Evolutionary conservation across 805 yeast species (phyloP).

Genomic region (Teunomyces kruisii): DNA sequence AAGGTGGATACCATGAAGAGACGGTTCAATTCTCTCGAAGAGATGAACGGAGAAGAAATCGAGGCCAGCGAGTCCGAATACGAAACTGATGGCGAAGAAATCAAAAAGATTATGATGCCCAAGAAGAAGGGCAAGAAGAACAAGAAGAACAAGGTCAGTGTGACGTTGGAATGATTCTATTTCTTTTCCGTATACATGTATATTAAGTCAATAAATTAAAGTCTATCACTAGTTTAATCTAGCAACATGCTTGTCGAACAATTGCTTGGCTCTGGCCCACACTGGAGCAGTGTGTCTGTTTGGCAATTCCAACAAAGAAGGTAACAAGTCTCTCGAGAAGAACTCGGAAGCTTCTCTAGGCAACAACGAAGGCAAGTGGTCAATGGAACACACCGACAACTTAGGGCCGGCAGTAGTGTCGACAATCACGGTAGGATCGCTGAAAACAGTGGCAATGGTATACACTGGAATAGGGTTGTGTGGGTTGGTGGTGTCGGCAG

Average conservation of each 20-base stretch:
- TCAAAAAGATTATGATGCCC: constrained; percentile 57
- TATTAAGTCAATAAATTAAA: neutral
- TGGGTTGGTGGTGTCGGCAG: constrained; percentile 98
- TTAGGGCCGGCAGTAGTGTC: constrained; percentile 78
- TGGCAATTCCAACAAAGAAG: constrained; percentile 83
- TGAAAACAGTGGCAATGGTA: constrained; percentile 83
- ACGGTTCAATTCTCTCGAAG: constrained; percentile 38
- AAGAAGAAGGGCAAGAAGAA: constrained; percentile 42
- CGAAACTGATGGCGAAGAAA: constrained; percentile 72
- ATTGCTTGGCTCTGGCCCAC: constrained; percentile 84
- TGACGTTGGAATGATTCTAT: constrained; percentile 51
- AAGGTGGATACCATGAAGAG: constrained; percentile 68
- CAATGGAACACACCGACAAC: constrained; percentile 89
- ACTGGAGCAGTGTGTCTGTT: constrained; percentile 81
- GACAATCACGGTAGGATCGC: constrained; percentile 86
- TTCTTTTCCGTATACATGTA: neutral
- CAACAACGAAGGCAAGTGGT: constrained; percentile 90
- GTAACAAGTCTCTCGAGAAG: constrained; percentile 83
- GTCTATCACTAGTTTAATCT: constrained; percentile 42
- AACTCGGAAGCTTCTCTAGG: constrained; percentile 98
- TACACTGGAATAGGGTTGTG: constrained; percentile 97
- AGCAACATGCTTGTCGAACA: constrained; percentile 82
- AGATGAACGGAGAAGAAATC: constrained; percentile 13
- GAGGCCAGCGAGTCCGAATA: constrained; percentile 62
- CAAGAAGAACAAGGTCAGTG: constrained; percentile 30